Conservation (phyloP, 805 yeast genomes). For the Ogataea trehalophila region DNA sequence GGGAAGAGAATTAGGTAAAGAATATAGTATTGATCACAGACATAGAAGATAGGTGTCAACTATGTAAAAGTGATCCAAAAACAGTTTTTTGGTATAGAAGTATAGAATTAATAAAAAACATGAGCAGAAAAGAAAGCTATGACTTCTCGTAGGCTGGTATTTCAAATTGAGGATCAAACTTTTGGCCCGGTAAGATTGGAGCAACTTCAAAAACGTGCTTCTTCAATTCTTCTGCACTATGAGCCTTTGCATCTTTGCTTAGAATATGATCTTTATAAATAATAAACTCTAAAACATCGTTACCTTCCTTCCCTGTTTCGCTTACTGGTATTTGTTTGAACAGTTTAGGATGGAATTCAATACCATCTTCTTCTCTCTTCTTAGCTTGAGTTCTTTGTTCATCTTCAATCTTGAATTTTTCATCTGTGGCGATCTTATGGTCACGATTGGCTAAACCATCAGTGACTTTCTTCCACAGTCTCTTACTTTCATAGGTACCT, state of each 20-base stretch:
- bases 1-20: no score
- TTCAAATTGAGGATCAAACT: conserved; percentile 56
- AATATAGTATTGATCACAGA: no score
- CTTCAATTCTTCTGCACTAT: conserved; percentile 44
- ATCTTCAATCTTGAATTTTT: conserved; percentile 82
- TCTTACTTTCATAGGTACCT: conserved; percentile 74
- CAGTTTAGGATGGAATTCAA: conserved; percentile 73
- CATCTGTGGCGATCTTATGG: conserved; percentile 82
- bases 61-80: neutral
- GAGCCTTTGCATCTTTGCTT: conserved; percentile 43
- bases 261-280: conserved; percentile 47
- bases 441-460: conserved; percentile 76
- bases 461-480: conserved; percentile 77
- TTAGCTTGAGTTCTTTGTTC: conserved; percentile 74
- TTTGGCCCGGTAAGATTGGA: conserved; percentile 83
- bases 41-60: no score
- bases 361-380: conserved; percentile 71
- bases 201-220: conserved; percentile 57
- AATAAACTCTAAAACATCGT: conserved; percentile 54
- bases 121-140: neutral
- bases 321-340: conserved; percentile 47
- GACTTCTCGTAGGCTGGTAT: conserved; percentile 63
- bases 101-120: neutral
- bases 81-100: neutral
- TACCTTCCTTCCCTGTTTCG: conserved; percentile 25